Percentiles rank a stretch among this genome's conserved stretches.
Evolutionary conservation across 2,329 filamentous ascomycete genomes (phyloP).

Genomic region (Ophiocordyceps unilateralis): DNA sequence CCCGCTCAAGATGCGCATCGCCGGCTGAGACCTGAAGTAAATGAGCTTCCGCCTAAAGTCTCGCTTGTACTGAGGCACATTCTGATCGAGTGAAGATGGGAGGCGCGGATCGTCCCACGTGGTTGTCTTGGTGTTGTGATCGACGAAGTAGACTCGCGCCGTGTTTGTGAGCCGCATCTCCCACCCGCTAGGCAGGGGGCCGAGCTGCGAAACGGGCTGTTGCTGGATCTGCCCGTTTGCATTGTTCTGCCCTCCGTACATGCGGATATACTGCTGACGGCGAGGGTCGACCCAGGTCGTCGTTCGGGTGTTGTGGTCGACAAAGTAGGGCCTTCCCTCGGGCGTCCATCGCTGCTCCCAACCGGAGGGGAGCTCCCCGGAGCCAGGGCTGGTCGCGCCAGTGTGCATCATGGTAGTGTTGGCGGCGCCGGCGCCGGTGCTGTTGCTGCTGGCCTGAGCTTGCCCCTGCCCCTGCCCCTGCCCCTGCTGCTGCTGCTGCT

Average conservation of each 20-base stretch:
- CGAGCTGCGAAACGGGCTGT: slow-evolving; percentile 91
- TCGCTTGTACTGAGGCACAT: slow-evolving; percentile 97
- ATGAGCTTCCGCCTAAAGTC: slow-evolving; percentile 97
- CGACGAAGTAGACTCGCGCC: slow-evolving; percentile 93
- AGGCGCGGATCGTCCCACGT: slow-evolving; percentile 96
- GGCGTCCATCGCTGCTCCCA: slow-evolving; percentile 96
- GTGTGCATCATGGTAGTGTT: slow-evolving; percentile 77
- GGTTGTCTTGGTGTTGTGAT: slow-evolving; percentile 98
- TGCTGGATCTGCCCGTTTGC: slow-evolving; percentile 82
- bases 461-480: slow-evolving; percentile 16
- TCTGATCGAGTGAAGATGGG: slow-evolving; percentile 91
- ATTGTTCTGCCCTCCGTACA: slow-evolving; percentile 82
- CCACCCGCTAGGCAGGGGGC: slow-evolving; percentile 91
- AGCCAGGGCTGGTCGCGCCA: slow-evolving; percentile 78
- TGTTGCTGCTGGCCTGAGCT: slow-evolving; percentile 17
- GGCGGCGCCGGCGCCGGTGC: slow-evolving; percentile 16
- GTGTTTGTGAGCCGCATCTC: slow-evolving; percentile 99
- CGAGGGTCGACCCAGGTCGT: slow-evolving; percentile 98
- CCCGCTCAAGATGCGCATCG: slow-evolving; percentile 83
- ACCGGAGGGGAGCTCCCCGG: slow-evolving; percentile 81
- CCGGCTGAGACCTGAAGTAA: slow-evolving; percentile 96
- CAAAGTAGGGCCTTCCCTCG: slow-evolving; percentile 89
- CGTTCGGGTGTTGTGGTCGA: slow-evolving; percentile 94
- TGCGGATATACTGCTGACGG: slow-evolving; percentile 92
- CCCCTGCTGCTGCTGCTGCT: slow-evolving; percentile 11